Evolutionary conservation across 116 monocot genomes (phyloP), one percentile per base, ranked within the genome.

Genomic region (Cymodocea nodosa): DNA sequence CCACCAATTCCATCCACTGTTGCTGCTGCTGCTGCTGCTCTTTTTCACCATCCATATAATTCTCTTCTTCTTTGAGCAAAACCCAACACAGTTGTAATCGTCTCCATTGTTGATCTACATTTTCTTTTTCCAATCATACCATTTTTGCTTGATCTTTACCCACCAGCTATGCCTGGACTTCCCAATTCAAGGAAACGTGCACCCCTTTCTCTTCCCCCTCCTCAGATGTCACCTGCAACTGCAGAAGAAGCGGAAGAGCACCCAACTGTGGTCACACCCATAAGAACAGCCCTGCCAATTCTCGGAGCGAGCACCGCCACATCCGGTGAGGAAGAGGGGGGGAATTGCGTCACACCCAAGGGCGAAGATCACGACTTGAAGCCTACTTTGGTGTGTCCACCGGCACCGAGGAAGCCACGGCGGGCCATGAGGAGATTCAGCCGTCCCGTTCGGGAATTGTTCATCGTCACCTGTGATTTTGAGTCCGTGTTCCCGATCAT

Each of bases 361-460:
- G 50, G 66, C 20, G 71, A 72, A n/a, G 61, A 36, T 24, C 44
- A 68, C 49, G 19, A 23, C 52, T 15, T 77, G 25, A 81, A 59
- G 70, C 62, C 62, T 6, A 17, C 58, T 10, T 8, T 54, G 12
- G 35, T 44, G 18, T 77, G 77, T 52, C 81, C 81, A 34, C 81
- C 81, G 16, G 67, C 81, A 2, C 77, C 77, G 48, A 77, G 63
- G 49, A 77, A 77, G 62, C 74, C 67, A 23, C 53, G 74, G 57
- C 52, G 39, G 15, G 34, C 61, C 5, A 68, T 65, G 69, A 74
- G 75, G 50, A 82, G 70, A 58, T 24, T 9, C 7, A 17, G 17
- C 12, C 30, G 59, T n/a, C 71, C 74, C 30, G 57, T 60, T 17
- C 37, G 40, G 40, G 22, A 15, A 2, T 72, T 78, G 59, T 71